Evolutionary conservation across 179 eudicot genomes (phyloP).

Genomic region (Monotropa hypopitys): DNA sequence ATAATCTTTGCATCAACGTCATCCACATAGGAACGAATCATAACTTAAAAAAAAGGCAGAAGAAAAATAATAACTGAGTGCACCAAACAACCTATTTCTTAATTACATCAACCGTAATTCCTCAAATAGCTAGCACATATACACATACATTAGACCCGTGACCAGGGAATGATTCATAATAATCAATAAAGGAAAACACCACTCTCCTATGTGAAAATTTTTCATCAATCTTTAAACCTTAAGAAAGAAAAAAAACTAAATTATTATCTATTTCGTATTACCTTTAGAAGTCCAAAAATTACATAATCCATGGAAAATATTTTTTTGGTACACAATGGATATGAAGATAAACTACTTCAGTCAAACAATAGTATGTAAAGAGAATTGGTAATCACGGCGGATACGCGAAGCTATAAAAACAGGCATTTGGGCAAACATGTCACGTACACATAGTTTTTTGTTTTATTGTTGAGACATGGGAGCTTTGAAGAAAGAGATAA

Average conservation of each 20-base stretch:
- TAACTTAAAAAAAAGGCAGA: not conserved
- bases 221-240: not conserved
- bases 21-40: constrained; percentile 21
- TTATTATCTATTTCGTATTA: not conserved
- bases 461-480: no score
- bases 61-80: not conserved
- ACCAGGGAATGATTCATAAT: not conserved
- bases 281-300: not conserved
- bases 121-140: not conserved
- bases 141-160: not conserved
- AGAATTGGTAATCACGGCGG: no score
- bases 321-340: no score
- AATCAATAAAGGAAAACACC: not conserved
- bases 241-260: not conserved
- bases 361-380: no score
- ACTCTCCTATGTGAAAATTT: not conserved
- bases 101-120: not conserved
- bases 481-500: no score
- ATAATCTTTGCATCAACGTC: constrained; percentile 58
- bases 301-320: not conserved
- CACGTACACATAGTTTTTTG: no score
- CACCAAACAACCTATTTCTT: not conserved
- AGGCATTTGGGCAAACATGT: no score
- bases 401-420: no score
- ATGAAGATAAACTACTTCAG: no score